These are phyloP conservation scores for Tetracladium maxilliforme DNA, from an alignment of 2,329 filamentous ascomycete genomes.

Conservation along the genomic window DNA sequence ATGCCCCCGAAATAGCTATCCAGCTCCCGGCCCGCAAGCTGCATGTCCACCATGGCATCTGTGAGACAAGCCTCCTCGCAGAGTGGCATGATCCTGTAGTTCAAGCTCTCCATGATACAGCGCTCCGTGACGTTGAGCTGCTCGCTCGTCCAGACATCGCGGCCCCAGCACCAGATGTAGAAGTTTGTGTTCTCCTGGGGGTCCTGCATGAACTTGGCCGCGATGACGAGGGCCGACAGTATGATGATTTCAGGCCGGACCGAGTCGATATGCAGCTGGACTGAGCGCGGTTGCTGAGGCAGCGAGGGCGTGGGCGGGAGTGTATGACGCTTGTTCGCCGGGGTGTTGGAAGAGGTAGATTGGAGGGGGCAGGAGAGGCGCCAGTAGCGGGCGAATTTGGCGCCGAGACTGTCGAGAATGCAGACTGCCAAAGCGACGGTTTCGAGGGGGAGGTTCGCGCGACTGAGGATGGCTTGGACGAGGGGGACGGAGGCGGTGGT, in stretches of 20 bases:
- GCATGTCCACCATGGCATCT: constrained; percentile 48
- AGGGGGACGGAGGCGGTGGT: constrained; percentile 39
- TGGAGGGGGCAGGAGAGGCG: constrained; percentile 42
- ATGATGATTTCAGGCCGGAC: constrained; percentile 48
- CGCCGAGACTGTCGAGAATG: constrained; percentile 49
- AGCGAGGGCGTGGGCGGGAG: constrained; percentile 6
- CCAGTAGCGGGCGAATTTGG: constrained; percentile 48
- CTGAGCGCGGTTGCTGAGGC: constrained; percentile 10
- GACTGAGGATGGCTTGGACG: constrained; percentile 44
- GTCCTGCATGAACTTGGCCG: constrained; percentile 53
- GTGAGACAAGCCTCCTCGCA: constrained; percentile 39
- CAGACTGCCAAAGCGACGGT: constrained; percentile 50
- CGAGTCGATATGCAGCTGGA: constrained; percentile 43
- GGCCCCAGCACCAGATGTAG: constrained; percentile 39
- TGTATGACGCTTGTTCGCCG: constrained; percentile 9
- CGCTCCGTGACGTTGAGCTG: constrained; percentile 52
- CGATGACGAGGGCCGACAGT: constrained; percentile 45
- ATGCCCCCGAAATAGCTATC: too few relatives aligned
- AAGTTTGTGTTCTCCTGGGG: constrained; percentile 34
- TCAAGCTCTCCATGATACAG: constrained; percentile 47
- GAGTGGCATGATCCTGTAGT: constrained; percentile 47
- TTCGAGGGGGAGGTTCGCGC: constrained; percentile 42
- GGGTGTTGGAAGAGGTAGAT: constrained; percentile 7
- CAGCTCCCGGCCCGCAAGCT: constrained; percentile 32
- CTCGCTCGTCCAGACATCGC: constrained; percentile 38